phyloP scores from a whole-genome alignment of 2,329 filamentous ascomycete genomes.

The Xylogone sp. region DNA sequence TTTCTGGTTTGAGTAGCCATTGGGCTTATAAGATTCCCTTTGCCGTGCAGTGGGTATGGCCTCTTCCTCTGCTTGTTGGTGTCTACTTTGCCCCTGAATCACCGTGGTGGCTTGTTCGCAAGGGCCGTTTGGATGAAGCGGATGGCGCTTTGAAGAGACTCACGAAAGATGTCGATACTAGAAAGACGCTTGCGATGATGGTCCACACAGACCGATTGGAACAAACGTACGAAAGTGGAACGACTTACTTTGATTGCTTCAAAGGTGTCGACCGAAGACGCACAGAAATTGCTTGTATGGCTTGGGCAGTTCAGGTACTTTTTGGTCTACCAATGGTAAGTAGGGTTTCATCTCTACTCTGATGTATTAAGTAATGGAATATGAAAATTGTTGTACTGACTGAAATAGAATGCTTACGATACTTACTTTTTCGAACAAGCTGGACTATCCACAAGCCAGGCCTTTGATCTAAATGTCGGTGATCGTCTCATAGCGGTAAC shows the following conservation, averaged over 20 bases:
- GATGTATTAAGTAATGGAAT: no score
- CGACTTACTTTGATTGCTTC: constrained; percentile 44
- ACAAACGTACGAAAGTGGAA: constrained; percentile 37
- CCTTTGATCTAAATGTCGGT: constrained; percentile 39
- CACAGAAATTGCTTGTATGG: constrained; percentile 51
- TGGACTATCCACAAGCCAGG: constrained; percentile 36
- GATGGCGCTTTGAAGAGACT: constrained; percentile 21
- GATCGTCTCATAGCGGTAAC: constrained; percentile 40
- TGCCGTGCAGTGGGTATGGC: constrained; percentile 45
- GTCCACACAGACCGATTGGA: constrained; percentile 49
- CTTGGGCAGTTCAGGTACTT: constrained; percentile 55
- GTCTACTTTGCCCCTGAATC: constrained; percentile 41
- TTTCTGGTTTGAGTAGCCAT: constrained; percentile 6
- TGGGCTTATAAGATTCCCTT: constrained; percentile 39
- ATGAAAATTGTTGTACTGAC: no score
- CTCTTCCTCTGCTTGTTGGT: constrained; percentile 38
- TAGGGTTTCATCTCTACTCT: no score
- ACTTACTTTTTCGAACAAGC: constrained; percentile 56
- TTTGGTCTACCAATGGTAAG: constrained; percentile 60
- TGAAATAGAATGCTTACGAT: no score
- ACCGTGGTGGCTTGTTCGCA: constrained; percentile 43
- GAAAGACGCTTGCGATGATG: constrained; percentile 45
- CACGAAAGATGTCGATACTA: constrained; percentile 26
- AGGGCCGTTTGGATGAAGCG: constrained; percentile 36
- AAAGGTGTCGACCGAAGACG: constrained; percentile 41